Evolutionary conservation across 1,284 basidiomycete genomes (phyloP), one percentile per base, ranked within the genome.

Genomic region (Moesziomyces sp.): DNA sequence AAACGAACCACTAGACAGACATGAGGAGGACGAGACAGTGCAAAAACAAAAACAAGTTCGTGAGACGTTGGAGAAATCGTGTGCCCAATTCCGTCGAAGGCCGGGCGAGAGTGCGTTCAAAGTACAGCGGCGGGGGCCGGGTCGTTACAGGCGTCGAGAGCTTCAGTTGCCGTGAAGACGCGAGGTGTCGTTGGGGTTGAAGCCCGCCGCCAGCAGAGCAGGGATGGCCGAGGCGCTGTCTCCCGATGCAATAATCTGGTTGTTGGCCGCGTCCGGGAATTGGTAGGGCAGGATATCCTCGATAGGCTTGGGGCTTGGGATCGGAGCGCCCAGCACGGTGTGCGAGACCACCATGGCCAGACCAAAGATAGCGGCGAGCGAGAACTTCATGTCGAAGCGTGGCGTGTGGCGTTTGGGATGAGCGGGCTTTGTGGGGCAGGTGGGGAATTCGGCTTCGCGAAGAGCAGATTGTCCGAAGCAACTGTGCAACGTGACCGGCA

Each of bases 221-320:
- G 49, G 59, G 26, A 54, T 5, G 26, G 50, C 19, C 3, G 28
- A 40, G 34, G 23, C 14, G 26, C 19, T 47, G 23, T 66, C 63
- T 6, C 38, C 52, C 38, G 38, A 40, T 3, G 63, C 52, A 11
- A 26, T 23, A 26, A 28, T 43, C 18, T 30, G 58, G 13, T 43
- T 16, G 2, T 26, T n/a, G 7, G 46, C 47, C 2, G 45, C 21
- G 24, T 62, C 63, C 7, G 63, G 69, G 5, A 72, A 16, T 18
- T 66, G 69, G n/a, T 46, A 34, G 3, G 51, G 55, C 42, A 52
- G 66, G 43, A 72, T 58, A 16, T 72, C 69, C 19, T 72, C 63
- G 55, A 72, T 65, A 42, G 69, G 69, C 34, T 28, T 64, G n/a
- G 67, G 67, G 26, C 26, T 49, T 16, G 64, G 64, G 34, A 61